Evolutionary conservation across 352 stramenopile genomes (phyloP).

Genomic region (Phytophthora ramorum): DNA sequence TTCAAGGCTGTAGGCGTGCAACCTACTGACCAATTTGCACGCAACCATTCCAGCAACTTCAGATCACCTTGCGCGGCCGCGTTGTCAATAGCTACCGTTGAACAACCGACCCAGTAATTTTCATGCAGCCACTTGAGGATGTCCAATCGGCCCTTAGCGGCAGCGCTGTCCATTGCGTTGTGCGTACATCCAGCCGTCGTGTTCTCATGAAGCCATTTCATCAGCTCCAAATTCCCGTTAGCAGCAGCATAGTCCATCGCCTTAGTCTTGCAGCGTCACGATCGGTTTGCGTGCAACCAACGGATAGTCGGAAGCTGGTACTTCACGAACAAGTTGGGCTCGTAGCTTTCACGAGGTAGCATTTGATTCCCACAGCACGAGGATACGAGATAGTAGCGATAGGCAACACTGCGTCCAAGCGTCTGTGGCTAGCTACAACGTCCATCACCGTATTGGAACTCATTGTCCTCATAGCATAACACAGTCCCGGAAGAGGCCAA

Average conservation of each 20-base stretch:
- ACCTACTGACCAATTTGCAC: too few species aligned
- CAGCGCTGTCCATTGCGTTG: not conserved
- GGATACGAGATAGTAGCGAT: not conserved
- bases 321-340: not conserved
- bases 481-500: not conserved
- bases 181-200: not conserved
- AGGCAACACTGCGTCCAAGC: not conserved
- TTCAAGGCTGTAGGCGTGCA: too few species aligned
- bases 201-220: conserved; percentile 3
- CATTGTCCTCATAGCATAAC: too few species aligned
- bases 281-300: conserved; percentile 4
- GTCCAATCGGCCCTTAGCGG: not conserved
- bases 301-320: not conserved
- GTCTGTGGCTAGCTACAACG: too few species aligned
- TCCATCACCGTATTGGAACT: too few species aligned
- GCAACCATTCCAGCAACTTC: too few species aligned
- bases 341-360: too few species aligned
- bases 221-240: not conserved
- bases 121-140: too few species aligned
- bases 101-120: too few species aligned
- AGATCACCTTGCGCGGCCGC: too few species aligned
- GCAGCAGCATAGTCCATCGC: not conserved
- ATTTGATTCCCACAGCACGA: not conserved
- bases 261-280: not conserved
- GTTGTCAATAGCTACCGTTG: too few species aligned